These are phyloP conservation scores for Fragaria ananassa DNA, from an alignment of 306 rosid genomes.

Conservation along the genomic window DNA sequence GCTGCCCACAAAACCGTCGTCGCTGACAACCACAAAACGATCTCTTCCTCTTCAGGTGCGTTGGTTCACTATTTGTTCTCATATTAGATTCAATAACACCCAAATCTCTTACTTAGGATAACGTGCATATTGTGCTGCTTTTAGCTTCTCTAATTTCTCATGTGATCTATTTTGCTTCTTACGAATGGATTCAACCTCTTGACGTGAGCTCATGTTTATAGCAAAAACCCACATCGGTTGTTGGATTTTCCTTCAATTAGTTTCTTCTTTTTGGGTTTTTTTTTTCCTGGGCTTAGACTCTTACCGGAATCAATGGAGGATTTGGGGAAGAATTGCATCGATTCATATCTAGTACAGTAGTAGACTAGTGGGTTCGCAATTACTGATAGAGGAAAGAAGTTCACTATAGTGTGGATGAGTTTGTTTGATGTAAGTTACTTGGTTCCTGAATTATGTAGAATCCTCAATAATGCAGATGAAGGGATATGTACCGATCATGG, in stretches of 20 bases:
- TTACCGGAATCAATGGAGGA: neutral
- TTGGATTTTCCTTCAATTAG: neutral
- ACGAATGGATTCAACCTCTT: neutral
- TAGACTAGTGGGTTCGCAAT: neutral
- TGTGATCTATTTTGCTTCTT: constrained; percentile 6
- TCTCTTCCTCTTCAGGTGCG: constrained; percentile 28
- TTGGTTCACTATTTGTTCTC: neutral
- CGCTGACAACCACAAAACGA: constrained; percentile 1
- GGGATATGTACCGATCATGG: neutral
- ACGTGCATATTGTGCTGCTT: neutral
- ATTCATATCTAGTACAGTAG: neutral
- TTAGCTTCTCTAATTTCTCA: neutral
- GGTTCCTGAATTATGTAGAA: neutral
- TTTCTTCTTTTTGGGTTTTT: neutral
- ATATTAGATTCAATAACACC: neutral
- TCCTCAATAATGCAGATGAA: neutral
- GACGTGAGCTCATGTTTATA: neutral
- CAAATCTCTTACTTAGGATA: neutral
- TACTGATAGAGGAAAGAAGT: neutral
- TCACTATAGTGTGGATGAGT: neutral
- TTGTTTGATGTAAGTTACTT: neutral
- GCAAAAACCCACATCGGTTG: neutral
- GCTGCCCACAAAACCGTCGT: constrained; percentile 9
- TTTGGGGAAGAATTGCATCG: neutral
- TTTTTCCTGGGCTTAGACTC: neutral